Percentiles rank a stretch among this genome's conserved stretches.
These are phyloP conservation scores for Sarocladium strictum DNA, from an alignment of 2,329 filamentous ascomycete genomes.

Conservation along the genomic window DNA sequence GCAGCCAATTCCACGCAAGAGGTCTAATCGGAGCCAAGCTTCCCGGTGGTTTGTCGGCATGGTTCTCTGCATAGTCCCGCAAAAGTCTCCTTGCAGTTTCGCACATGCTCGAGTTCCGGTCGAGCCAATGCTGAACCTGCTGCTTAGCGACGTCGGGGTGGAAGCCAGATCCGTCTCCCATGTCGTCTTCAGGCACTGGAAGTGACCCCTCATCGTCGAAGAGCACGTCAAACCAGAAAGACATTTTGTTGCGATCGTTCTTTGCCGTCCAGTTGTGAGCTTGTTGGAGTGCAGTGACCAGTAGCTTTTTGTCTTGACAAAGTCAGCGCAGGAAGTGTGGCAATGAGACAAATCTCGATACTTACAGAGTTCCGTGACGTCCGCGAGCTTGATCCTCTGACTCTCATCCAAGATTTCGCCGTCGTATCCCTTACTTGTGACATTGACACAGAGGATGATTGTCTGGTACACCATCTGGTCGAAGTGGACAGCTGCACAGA, in stretches of 20 bases:
- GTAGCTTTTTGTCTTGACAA: slow-evolving; percentile 55
- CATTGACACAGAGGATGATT: slow-evolving; percentile 60
- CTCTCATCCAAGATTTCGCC: slow-evolving; percentile 55
- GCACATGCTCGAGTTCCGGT: slow-evolving; percentile 54
- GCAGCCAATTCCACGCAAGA: slow-evolving; percentile 51
- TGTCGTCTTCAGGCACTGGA: slow-evolving; percentile 43
- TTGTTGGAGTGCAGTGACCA: slow-evolving; percentile 61
- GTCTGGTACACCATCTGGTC: slow-evolving; percentile 62
- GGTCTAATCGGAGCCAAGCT: slow-evolving; percentile 44
- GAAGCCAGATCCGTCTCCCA: slow-evolving; percentile 48
- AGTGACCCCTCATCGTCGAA: slow-evolving; percentile 51
- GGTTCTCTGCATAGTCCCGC: slow-evolving; percentile 46
- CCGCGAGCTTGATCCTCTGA: slow-evolving; percentile 50
- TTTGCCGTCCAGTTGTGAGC: slow-evolving; percentile 65
- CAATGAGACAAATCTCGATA: slow-evolving; percentile 6
- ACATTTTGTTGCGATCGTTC: slow-evolving; percentile 64
- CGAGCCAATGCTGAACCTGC: slow-evolving; percentile 58
- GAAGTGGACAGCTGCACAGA: slow-evolving; percentile 58
- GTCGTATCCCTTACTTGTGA: slow-evolving; percentile 62
- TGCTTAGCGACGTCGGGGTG: slow-evolving; percentile 51
- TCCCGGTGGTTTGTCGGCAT: slow-evolving; percentile 43
- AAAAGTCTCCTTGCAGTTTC: slow-evolving; percentile 48
- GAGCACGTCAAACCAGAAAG: slow-evolving; percentile 61
- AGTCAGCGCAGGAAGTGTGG: background rate
- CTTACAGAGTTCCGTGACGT: slow-evolving; percentile 60